Percentiles rank a stretch among this genome's conserved stretches.
Evolutionary conservation across 2,329 filamentous ascomycete species (phyloP).

Genomic region (Lachnum nothofagi): DNA sequence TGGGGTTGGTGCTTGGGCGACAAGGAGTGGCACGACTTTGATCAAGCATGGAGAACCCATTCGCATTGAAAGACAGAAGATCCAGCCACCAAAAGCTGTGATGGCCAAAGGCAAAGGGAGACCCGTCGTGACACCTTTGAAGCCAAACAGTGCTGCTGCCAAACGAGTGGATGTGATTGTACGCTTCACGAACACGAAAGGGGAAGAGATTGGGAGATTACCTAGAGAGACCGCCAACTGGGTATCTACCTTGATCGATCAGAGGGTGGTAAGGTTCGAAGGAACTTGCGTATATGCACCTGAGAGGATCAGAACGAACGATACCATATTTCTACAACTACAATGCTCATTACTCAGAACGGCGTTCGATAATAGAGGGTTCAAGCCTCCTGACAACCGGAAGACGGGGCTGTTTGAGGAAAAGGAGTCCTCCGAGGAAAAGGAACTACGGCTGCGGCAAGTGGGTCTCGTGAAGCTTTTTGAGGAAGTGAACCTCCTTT

Average conservation of each 20-base stretch:
- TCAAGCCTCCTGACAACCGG: slow-evolving; percentile 64
- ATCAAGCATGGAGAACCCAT: slow-evolving; percentile 79
- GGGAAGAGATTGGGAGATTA: slow-evolving; percentile 79
- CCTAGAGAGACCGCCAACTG: slow-evolving; percentile 83
- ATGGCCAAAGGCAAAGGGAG: slow-evolving; percentile 41
- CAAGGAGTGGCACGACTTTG: slow-evolving; percentile 70
- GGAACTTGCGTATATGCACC: slow-evolving; percentile 85
- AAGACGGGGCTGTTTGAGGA: slow-evolving; percentile 73
- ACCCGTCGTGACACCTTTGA: slow-evolving; percentile 27
- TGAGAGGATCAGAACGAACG: slow-evolving; percentile 78
- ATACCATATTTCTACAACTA: slow-evolving; percentile 89
- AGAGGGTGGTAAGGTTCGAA: slow-evolving; percentile 81
- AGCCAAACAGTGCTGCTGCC: slow-evolving; percentile 40
- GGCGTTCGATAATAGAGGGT: slow-evolving; percentile 63
- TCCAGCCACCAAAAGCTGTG: slow-evolving; percentile 51
- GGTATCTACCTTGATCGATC: slow-evolving; percentile 88
- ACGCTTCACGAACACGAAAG: slow-evolving; percentile 74
- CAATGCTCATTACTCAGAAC: slow-evolving; percentile 68
- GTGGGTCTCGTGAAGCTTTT: slow-evolving; percentile 84
- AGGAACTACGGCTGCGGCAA: slow-evolving; percentile 74
- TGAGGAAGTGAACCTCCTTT: slow-evolving; percentile 78
- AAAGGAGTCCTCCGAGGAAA: slow-evolving; percentile 80
- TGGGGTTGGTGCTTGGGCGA: slow-evolving; percentile 88
- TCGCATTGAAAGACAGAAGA: slow-evolving; percentile 78
- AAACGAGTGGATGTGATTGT: slow-evolving; percentile 81